phyloP scores from a whole-genome alignment of 2,329 filamentous ascomycete species.

The Neophaeococcomyces aloes region DNA sequence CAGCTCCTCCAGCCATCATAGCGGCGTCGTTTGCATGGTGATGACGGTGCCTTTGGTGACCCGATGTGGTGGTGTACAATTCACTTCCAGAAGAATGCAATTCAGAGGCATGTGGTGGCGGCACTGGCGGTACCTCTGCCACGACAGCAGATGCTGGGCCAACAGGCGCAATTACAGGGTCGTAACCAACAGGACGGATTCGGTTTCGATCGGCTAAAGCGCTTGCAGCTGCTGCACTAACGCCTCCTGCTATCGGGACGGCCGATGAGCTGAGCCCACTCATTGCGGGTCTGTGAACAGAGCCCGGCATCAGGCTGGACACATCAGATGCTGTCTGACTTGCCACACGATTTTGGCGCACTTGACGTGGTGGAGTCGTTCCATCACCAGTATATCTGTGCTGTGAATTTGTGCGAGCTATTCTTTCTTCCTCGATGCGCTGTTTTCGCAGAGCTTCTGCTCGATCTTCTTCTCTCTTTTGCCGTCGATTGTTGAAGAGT shows the following conservation, averaged over 20 bases:
- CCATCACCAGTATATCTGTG: slow-evolving; percentile 64
- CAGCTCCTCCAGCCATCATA: slow-evolving; percentile 26
- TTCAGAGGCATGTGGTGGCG: slow-evolving; percentile 28
- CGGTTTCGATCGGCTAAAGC: slow-evolving; percentile 19
- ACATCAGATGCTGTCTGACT: slow-evolving; percentile 21
- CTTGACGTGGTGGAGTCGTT: slow-evolving; percentile 28
- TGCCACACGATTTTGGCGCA: slow-evolving; percentile 15
- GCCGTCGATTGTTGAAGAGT: slow-evolving; percentile 50
- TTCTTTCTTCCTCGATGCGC: slow-evolving; percentile 43
- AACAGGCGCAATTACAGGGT: slow-evolving; percentile 24
- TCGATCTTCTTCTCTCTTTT: slow-evolving; percentile 48
- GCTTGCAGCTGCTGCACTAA: slow-evolving; percentile 18
- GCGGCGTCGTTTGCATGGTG: slow-evolving; percentile 25
- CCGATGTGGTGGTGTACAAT: slow-evolving; percentile 23
- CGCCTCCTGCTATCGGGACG: slow-evolving; percentile 11
- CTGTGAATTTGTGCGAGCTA: slow-evolving; percentile 44
- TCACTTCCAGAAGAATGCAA: slow-evolving; percentile 28
- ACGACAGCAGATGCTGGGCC: slow-evolving; percentile 22
- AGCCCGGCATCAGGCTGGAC: slow-evolving; percentile 13
- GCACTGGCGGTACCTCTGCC: slow-evolving; percentile 31
- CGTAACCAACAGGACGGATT: slow-evolving; percentile 24
- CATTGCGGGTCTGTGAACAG: slow-evolving; percentile 12
- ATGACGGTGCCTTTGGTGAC: slow-evolving; percentile 20
- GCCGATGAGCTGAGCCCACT: slow-evolving; percentile 9
- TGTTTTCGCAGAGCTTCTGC: slow-evolving; percentile 45